Conservation (phyloP, 768 basidiomycete genomes). For the Asterophora lycoperdoides region DNA sequence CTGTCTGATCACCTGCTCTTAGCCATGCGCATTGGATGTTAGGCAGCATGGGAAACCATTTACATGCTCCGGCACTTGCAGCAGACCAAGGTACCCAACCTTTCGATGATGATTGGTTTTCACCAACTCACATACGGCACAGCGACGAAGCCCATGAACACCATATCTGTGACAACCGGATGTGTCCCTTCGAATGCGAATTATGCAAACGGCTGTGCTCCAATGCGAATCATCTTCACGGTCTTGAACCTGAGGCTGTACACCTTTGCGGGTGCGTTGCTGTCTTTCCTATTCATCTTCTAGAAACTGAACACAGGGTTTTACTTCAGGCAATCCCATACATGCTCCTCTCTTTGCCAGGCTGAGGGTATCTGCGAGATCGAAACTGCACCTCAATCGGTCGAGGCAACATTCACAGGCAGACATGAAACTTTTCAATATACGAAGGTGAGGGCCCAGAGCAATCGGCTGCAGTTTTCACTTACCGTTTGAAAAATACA, state of each 20-base stretch:
- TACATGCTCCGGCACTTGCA: slow-evolving; percentile 40
- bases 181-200: slow-evolving; percentile 51
- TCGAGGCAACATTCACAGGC: slow-evolving; percentile 60
- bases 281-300: background rate
- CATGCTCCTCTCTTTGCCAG: slow-evolving; percentile 39
- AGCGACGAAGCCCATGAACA: slow-evolving; percentile 43
- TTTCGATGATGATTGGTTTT: background rate
- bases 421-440: slow-evolving; percentile 59
- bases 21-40: slow-evolving; percentile 11
- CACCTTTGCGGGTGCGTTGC: slow-evolving; percentile 56
- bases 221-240: slow-evolving; percentile 48
- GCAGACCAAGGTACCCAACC: slow-evolving; percentile 33
- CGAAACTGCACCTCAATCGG: slow-evolving; percentile 51
- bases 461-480: background rate
- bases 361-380: slow-evolving; percentile 54
- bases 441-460: slow-evolving; percentile 54
- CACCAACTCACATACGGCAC: background rate
- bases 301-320: background rate
- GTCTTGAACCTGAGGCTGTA: slow-evolving; percentile 30
- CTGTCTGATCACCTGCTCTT: slow-evolving; percentile 8
- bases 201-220: slow-evolving; percentile 54
- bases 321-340: slow-evolving; percentile 43
- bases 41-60: slow-evolving; percentile 27
- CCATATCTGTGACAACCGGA: slow-evolving; percentile 48
- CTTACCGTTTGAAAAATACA: background rate